A percentile compares a stretch with the other conserved stretches of the same genome.
Evolutionary conservation across 179 eudicot species (phyloP).

Genomic region (Gypsophila paniculata): DNA sequence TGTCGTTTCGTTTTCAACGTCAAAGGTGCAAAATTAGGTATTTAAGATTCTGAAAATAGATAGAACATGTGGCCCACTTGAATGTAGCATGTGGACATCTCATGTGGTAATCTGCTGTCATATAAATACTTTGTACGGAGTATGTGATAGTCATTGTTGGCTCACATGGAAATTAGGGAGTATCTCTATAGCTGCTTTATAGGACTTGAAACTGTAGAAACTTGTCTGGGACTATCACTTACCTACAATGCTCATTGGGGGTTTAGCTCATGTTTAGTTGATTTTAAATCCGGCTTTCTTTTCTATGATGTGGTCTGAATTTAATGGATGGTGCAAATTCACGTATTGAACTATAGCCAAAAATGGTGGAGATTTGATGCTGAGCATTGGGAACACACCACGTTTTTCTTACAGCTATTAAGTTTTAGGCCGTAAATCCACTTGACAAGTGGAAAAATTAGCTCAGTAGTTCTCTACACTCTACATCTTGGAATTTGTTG

Average conservation of each 20-base stretch:
- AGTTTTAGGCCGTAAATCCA: background rate
- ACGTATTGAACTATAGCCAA: background rate
- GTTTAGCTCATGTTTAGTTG: background rate
- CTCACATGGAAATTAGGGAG: background rate
- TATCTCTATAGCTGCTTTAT: background rate
- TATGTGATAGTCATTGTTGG: background rate
- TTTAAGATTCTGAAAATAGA: background rate
- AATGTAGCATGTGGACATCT: constrained; percentile 1
- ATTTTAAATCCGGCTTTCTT: background rate
- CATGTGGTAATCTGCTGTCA: background rate
- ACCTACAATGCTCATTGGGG: background rate
- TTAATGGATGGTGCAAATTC: background rate
- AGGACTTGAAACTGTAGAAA: background rate
- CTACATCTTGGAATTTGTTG: background rate
- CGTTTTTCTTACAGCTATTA: background rate
- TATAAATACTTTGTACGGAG: background rate
- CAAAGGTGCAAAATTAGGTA: background rate
- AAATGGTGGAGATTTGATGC: background rate
- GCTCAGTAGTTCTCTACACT: background rate
- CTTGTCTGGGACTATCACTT: background rate
- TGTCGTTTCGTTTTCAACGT: background rate
- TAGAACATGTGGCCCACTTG: background rate
- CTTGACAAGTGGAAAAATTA: background rate
- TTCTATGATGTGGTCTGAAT: background rate
- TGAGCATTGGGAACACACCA: background rate